Base-by-base conservation (phyloP, 305 asterid species). In the Fraxinus greggii region DNA sequence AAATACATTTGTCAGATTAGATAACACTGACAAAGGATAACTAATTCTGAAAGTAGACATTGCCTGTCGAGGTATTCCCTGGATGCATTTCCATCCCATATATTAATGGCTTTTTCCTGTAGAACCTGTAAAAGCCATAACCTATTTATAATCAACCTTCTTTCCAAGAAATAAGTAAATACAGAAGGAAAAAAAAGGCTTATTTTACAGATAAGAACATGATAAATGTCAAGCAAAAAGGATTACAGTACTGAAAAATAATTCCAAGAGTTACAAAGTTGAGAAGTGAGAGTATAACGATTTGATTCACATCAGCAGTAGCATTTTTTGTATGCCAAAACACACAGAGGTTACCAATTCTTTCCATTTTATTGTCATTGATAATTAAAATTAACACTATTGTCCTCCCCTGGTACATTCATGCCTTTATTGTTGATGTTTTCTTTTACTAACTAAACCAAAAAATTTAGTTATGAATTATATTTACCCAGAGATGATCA, bases 41-140 rank as follows among this genome's bases (percentile, higher is more conserved):
- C 51, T 19, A 36, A 75, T 78, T 9, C 65, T 23, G 28, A 42
- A 72, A 84, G 78, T 40, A 67, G 56, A 75, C 72, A 61, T 82
- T 88, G 85, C 99, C 97, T 92, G 90, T 92, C 97, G 75, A 93
- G 97, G 86, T 84, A 95, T 67, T 91, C 95, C 79, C 96, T 92
- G 75, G 99, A 91, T 87, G 98, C 99, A 88, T 92, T 95, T 80
- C 97, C 98, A 81, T 92, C 98, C 99, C 99, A 93, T 84, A 92
- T 90, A 80, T 87, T 95, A 83, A 95, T 90, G 81, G 92, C 97
- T 78, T 92, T 95, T 84, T 91, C 95, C 86, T 93, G 95, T 76
- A 93, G 92, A 84, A 90, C 83, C 99, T 93, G 90, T 13, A 83
- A 61, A 72, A 72, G 75, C 81, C 10, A 23, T 74, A 79, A 59